Percentiles rank a stretch among this genome's conserved stretches.
phyloP scores from a whole-genome alignment of 2,329 filamentous ascomycete genomes.

The Beauveria sp. region DNA sequence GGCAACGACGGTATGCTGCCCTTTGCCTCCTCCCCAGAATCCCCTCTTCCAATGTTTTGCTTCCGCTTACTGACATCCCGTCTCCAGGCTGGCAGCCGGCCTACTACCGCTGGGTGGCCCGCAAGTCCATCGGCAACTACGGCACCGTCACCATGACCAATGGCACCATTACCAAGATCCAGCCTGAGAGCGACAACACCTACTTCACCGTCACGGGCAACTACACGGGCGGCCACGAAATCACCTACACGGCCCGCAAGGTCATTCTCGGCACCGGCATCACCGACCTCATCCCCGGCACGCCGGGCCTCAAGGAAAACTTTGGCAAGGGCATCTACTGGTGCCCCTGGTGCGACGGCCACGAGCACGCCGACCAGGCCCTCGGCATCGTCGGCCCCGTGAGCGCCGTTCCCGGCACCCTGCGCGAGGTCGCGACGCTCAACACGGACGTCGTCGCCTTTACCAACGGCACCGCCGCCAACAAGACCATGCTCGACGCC shows the following conservation, averaged over 20 bases:
- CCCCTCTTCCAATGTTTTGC: not conserved
- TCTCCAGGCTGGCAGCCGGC: slow-evolving; percentile 43
- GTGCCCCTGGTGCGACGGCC: slow-evolving; percentile 59
- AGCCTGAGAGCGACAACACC: slow-evolving; percentile 30
- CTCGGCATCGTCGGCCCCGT: slow-evolving; percentile 46
- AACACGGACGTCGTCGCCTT: slow-evolving; percentile 49
- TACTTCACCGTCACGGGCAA: slow-evolving; percentile 17
- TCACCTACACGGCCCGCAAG: slow-evolving; percentile 40
- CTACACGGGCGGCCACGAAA: slow-evolving; percentile 12
- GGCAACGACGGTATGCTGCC: slow-evolving; percentile 45
- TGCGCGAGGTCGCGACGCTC: slow-evolving; percentile 46
- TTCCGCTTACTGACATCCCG: not conserved
- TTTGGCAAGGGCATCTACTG: slow-evolving; percentile 55
- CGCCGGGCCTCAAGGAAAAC: slow-evolving; percentile 45
- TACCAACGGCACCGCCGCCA: slow-evolving; percentile 51
- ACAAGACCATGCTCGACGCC: slow-evolving; percentile 26
- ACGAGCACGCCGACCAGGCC: slow-evolving; percentile 51
- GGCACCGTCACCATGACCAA: slow-evolving; percentile 41
- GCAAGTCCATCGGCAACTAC: slow-evolving; percentile 44
- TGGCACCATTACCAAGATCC: slow-evolving; percentile 41
- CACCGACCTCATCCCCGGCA: slow-evolving; percentile 44
- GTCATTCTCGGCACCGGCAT: slow-evolving; percentile 52
- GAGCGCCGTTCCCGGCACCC: slow-evolving; percentile 54
- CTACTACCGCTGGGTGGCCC: slow-evolving; percentile 46
- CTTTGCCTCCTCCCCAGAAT: not conserved